Base-by-base conservation (phyloP, 257 asterid species). In the Fraxinus excelsior region DNA sequence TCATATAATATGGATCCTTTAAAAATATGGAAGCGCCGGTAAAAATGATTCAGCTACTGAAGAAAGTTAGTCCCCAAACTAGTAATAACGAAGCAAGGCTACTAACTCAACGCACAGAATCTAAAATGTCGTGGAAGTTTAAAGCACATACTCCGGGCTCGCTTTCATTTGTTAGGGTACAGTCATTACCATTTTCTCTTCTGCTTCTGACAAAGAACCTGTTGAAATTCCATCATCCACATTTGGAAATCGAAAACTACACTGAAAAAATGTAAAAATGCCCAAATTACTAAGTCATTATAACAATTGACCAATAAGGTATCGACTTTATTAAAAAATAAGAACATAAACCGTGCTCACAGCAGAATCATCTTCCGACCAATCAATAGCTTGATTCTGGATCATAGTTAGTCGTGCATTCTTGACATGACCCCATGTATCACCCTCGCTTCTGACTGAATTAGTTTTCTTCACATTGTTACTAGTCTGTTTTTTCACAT, bases 331-430 rank as follows among this genome's bases (percentile, higher is more conserved):
- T 23, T 74, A 74, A 64, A 62, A 56, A n/a, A n/a, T n/a, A n/a
- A 73, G 60, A 62, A 77, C 31, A 64, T 37, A 80, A 78, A 71
- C 67, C 38, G 77, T 74, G 85, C 97, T 92, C 82, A 94, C 98
- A 78, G 89, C 87, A 79, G 96, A 91, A 72, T 92, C 94, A 76
- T 92, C 97, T 87, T 91, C 97, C 28, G 96, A 94, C 84, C 87
- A 84, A 80, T 87, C 90, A 71, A 74, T 74, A 49, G 80, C 85
- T 85, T 81, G 86, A 81, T 80, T 82, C 73, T 21, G 81, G 60
- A 14, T 44, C 34, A 16, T 76, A 34, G 77, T 74, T 28, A 53
- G 71, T 77, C 84, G 82, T 19, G 81, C 80, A 76, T 78, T 80
- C 83, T 72, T 85, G n/a, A 58, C 56, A 46, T 58, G 82, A 73